Percentiles rank a stretch among this genome's conserved stretches.
phyloP scores from a whole-genome alignment of 2,329 filamentous ascomycete genomes.

The Exophiala viscosa region DNA sequence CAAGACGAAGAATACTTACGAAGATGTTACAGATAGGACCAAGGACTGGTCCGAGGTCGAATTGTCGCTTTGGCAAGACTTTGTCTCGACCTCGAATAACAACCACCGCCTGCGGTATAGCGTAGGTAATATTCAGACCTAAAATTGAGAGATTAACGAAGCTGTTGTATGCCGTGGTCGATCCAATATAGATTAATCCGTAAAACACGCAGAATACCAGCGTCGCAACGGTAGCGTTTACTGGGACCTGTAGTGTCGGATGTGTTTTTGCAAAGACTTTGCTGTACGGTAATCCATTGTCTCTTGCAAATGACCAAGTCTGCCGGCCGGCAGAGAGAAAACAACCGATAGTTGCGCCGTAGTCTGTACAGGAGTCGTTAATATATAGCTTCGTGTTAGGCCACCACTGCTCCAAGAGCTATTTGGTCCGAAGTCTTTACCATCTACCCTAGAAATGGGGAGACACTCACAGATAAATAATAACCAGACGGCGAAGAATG shows the following conservation, averaged over 20 bases:
- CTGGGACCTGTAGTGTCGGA: slow-evolving; percentile 34
- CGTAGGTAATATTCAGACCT: slow-evolving; percentile 36
- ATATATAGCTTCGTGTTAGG: no score
- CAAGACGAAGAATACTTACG: no score
- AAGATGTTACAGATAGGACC: slow-evolving; percentile 33
- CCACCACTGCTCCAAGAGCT: no score
- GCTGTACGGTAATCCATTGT: slow-evolving; percentile 46
- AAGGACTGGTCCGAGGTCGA: slow-evolving; percentile 22
- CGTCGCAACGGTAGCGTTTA: slow-evolving; percentile 37
- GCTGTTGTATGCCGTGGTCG: slow-evolving; percentile 35
- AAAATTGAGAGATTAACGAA: slow-evolving; percentile 38
- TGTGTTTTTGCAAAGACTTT: slow-evolving; percentile 36
- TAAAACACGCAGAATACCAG: slow-evolving; percentile 32
- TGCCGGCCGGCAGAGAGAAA: slow-evolving; percentile 52
- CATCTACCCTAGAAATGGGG: no score
- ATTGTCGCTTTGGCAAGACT: slow-evolving; percentile 3
- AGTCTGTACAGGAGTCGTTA: no score
- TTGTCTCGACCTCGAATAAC: slow-evolving; percentile 1
- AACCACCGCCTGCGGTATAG: slow-evolving; percentile 33
- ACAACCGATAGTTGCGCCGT: no score
- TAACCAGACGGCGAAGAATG: no score
- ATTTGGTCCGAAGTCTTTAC: no score
- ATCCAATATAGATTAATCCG: slow-evolving; percentile 38
- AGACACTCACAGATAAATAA: no score
- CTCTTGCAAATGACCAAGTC: slow-evolving; percentile 52